These are phyloP conservation scores for Aspergillus cejpii DNA, from an alignment of 2,329 filamentous ascomycete genomes.

Conservation along the genomic window DNA sequence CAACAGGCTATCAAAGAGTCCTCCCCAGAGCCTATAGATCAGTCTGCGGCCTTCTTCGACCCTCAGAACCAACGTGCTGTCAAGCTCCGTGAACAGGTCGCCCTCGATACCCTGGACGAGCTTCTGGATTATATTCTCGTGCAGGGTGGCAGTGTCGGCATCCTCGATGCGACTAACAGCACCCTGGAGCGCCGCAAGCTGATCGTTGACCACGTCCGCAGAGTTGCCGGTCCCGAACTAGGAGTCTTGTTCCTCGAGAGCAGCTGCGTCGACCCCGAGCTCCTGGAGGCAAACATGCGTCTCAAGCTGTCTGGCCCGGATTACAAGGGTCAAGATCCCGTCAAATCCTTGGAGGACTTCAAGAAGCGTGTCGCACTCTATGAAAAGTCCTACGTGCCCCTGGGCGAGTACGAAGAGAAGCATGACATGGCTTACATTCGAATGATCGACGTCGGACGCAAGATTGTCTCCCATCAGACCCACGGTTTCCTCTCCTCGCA, in stretches of 20 bases:
- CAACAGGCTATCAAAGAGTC: constrained; percentile 21
- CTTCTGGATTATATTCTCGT: constrained; percentile 81
- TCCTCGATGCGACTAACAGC: constrained; percentile 95
- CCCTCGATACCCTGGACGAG: constrained; percentile 86
- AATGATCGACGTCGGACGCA: constrained; percentile 96
- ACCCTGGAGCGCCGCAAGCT: constrained; percentile 77
- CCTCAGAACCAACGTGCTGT: constrained; percentile 77
- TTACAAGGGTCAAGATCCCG: constrained; percentile 88
- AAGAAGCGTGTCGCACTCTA: constrained; percentile 87
- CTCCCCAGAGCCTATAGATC: constrained; percentile 59
- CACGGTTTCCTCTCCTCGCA: constrained; percentile 87
- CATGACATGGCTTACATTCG: constrained; percentile 91
- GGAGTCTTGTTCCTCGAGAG: constrained; percentile 95
- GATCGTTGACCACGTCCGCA: constrained; percentile 74
- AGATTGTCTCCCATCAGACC: constrained; percentile 83
- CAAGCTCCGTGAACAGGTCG: constrained; percentile 81
- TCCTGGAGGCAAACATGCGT: constrained; percentile 94
- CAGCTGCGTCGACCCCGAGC: constrained; percentile 74
- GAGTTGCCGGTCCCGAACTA: constrained; percentile 72
- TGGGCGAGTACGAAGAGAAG: constrained; percentile 85
- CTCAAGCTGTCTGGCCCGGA: constrained; percentile 92
- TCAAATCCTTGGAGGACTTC: constrained; percentile 80
- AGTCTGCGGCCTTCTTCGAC: constrained; percentile 90
- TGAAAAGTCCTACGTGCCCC: constrained; percentile 84
- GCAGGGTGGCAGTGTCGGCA: constrained; percentile 79